Base-by-base conservation (phyloP, 2,329 filamentous ascomycete genomes). In the Fusarium tjaetaba region DNA sequence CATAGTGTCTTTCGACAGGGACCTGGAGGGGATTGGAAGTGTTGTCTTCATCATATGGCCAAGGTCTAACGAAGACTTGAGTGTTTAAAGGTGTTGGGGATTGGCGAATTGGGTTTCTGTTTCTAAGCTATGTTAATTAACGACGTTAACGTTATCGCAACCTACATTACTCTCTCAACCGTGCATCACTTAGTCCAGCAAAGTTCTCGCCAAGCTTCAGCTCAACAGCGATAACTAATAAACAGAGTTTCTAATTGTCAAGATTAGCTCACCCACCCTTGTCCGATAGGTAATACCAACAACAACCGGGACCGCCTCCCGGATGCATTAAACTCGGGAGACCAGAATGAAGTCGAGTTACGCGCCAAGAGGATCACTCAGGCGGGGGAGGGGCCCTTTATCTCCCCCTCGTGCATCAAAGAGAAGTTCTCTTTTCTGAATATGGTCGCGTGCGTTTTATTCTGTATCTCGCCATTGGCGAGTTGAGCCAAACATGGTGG, bases 21-120 rank as follows among this genome's bases (percentile, higher is more conserved):
- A 6, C 68, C 80, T 7, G 81, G 81, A 11, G 80, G 80, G 3
- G 80, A 82, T 30, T 82, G 80, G 80, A 79, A 71, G 53, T 81
- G 80, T 66, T 81, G 79, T 60, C 72, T 77, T 68, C 80, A 82
- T 64, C 80, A 82, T 41, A 81, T 82, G 79, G 77, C 77, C 4
- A 71, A 74, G 74, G 24, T 77, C 13, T 76, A 62, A 56, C 57
- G 32, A 39, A 48, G 52, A 28, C 10, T 10, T 7, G 36, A 18
- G 48, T 73, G 56, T 38, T 72, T 69, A 55, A 53, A 53, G 71
- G 71, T 71, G 70, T 73, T 73, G 34, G 45, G 61, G 63, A 48
- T 55, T 41, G 71, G 71, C 67, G 71, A 73, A 71, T 64, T 73
- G 66, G 48, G 16, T 5, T 43, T 55, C 61, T 61, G 64, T 57